Evolutionary conservation across 176 grass and related monocot species (phyloP), one percentile per base, ranked within the genome.

Genomic region (Stipa capillata): DNA sequence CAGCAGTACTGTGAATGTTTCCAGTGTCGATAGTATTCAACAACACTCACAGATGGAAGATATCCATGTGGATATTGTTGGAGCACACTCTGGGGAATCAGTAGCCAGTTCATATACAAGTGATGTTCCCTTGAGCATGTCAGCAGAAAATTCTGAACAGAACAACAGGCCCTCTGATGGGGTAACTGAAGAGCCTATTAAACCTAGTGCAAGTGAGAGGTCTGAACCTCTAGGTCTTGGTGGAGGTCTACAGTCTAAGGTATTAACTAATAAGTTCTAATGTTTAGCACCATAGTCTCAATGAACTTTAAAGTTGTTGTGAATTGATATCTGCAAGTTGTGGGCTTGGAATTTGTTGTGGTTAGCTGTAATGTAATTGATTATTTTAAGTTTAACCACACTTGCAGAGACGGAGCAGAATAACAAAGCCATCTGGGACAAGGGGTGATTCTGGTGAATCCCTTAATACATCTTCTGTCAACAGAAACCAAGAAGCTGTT

Each of bases 171-270:
- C 37, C 15, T 72, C 12, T 4, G 71, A 72, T 84, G 83, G 48
- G 80, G 21, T 53, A 62, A 73, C 78, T 82, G 77, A 83, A 77
- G 24, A 84, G 27, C 20, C 80, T 42, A 80, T 44, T 66, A 86
- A 85, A 71, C 64, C 76, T 84, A 59, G 65, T 56, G 56, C 82
- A 49, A 85, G 84, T 84, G 66, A 69, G 41, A 87, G 10, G 28
- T 57, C 88, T 72, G 79, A 84, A 63, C 95, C 95, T 0, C 68
- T 91, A 74, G 95, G 92, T 61, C 87, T 94, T 68, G 95, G 95
- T 74, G 95, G 89, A 70, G 92, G 95, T 37, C 85, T 98, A 77
- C 84, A 90, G 66, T 83, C 92, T 25, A 94, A 94, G 87, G 95
- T 94, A 89, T 78, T 55, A 78, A 64, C 9, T 49, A 55, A 40